Conservation (phyloP, 768 basidiomycete species). For the Calvatia gigantea region DNA sequence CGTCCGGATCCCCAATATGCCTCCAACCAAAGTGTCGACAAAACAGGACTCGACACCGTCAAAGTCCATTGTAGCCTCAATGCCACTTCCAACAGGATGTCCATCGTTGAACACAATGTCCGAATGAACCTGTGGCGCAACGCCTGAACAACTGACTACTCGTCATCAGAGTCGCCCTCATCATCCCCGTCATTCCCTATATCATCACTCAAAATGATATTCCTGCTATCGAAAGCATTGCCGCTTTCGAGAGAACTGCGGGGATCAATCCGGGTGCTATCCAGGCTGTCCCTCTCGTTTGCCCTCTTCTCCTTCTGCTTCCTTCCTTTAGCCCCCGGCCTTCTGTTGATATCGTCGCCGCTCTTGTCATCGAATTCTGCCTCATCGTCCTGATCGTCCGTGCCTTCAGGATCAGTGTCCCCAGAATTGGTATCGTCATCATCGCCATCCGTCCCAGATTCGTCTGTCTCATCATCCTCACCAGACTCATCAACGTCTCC, state of each 20-base stretch:
- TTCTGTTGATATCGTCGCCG: background rate
- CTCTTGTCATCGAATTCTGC: background rate
- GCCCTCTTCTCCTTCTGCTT: background rate
- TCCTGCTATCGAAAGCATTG: background rate
- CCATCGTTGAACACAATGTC: too few relatives aligned
- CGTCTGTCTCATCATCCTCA: background rate
- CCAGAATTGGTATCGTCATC: background rate
- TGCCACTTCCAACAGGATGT: too few relatives aligned
- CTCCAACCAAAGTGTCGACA: too few relatives aligned
- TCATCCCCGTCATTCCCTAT: background rate
- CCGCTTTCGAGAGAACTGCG: background rate
- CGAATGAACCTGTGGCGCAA: background rate
- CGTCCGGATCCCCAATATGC: too few relatives aligned
- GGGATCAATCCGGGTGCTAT: too few relatives aligned
- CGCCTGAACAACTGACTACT: background rate
- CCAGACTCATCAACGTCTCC: conserved; percentile 3
- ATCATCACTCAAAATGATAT: background rate
- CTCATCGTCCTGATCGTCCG: background rate
- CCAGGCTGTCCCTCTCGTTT: background rate
- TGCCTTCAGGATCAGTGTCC: background rate
- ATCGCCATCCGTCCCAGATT: background rate
- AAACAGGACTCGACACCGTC: too few relatives aligned
- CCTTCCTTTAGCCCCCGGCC: background rate
- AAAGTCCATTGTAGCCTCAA: too few relatives aligned
- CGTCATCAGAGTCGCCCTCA: background rate